Evolutionary conservation across 306 rosid species (phyloP), one percentile per base, ranked within the genome.

Genomic region (Quercus variabilis): DNA sequence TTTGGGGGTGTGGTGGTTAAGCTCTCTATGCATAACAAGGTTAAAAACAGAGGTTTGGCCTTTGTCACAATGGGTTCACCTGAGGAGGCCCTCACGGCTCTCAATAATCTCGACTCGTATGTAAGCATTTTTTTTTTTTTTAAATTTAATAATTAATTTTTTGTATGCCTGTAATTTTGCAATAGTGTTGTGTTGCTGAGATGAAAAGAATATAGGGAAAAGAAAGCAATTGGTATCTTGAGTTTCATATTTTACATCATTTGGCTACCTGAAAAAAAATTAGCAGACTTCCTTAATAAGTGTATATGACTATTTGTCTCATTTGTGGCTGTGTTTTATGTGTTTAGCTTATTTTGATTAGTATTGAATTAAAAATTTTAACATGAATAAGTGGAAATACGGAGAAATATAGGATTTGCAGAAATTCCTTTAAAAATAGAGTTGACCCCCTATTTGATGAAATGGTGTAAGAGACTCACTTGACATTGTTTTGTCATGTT

Each of bases 41-140:
- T 70, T 69, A 89, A 85, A 83, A 95, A 88, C 77, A 89, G 98
- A 75, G 99, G 98, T 54, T 88, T 95, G 90, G 99, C 99, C n/a
- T 95, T 95, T 81, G 96, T 95, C 31, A 88, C 93, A 70, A 93
- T 95, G 99, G 87, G 89, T 60, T 90, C 98, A 1, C 94, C 89
- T 3, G 96, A 95, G 88, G 98, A 93, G 65, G 97, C 97, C 76
- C 87, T 60, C n/a, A 82, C 74, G 1, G 97, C 96, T 74, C 81
- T 93, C 79, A 85, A 79, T 7, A 85, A 83, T 81, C 96, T 93
- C 56, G 92, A 91, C 83, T 86, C 89, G 76, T 89, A 79, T 91
- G 99, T 93, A 90, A 91, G 98, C 85, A 80, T 65, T 11, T 63
- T 43, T 3, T 79, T 73, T 14, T 4, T 8, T 43, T 49, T 0